A percentile compares a stretch with the other conserved stretches of the same genome.
Conservation (phyloP, 495 filamentous ascomycete species). For the Jackrogersella minutella region DNA sequence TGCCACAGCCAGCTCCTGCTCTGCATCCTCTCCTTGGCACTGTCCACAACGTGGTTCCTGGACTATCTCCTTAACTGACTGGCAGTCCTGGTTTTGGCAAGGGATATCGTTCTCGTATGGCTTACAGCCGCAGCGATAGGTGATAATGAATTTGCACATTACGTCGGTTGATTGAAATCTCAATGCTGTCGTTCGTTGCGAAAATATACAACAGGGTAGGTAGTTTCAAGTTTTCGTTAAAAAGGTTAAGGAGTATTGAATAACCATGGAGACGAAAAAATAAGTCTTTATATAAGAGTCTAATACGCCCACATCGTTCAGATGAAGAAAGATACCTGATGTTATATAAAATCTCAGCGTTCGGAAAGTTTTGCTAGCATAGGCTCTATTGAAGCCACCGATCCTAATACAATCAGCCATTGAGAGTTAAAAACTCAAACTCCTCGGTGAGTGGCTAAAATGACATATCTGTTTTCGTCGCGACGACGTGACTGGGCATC, state of each 20-base stretch:
- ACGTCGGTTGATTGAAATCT: neutral
- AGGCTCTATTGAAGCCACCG: conserved; percentile 2
- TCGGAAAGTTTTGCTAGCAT: conserved; percentile 10
- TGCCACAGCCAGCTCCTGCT: neutral
- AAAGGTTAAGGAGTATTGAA: too few relatives aligned
- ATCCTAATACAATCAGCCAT: neutral
- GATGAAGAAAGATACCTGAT: neutral
- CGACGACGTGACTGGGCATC: conserved; percentile 1
- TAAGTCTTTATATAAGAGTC: too few relatives aligned
- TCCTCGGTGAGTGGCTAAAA: conserved; percentile 2
- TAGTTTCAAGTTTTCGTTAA: too few relatives aligned
- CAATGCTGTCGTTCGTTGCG: neutral
- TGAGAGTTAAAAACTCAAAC: neutral
- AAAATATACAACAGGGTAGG: neutral
- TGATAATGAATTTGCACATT: conserved; percentile 34
- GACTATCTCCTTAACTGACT: neutral
- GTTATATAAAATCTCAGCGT: neutral
- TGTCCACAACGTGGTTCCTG: conserved; percentile 10
- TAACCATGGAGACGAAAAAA: too few relatives aligned
- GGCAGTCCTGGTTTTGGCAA: conserved; percentile 14
- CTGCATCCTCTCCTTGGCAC: conserved; percentile 9
- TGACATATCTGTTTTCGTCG: conserved; percentile 18
- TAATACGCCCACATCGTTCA: neutral
- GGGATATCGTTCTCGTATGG: conserved; percentile 20
- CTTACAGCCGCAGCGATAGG: conserved; percentile 31